Evolutionary conservation across 345 rosid species (phyloP).

Genomic region (Boechera stricta): DNA sequence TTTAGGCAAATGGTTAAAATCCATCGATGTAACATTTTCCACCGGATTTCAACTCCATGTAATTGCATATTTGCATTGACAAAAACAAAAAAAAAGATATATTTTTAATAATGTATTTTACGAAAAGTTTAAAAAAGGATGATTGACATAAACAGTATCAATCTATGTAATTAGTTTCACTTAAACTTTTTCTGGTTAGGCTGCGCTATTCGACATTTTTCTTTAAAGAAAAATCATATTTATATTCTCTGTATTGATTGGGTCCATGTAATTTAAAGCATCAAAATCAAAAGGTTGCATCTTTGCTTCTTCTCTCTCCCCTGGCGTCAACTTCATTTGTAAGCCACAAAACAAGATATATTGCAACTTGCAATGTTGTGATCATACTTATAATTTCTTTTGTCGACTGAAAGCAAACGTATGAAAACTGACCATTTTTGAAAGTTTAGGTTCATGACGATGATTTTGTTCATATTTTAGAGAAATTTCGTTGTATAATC

Average conservation of each 20-base stretch:
- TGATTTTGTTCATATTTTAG: not conserved
- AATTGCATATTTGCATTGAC: too few species aligned
- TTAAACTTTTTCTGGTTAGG: not conserved
- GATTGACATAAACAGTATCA: too few species aligned
- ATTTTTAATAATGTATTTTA: too few species aligned
- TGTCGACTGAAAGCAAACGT: not conserved
- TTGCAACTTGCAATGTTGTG: slow-evolving; percentile 25
- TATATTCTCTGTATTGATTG: not conserved
- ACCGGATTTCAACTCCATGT: too few species aligned
- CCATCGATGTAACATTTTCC: fast-evolving
- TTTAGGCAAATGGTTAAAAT: too few species aligned
- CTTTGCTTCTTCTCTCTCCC: not conserved
- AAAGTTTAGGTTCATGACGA: not conserved
- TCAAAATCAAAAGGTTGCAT: slow-evolving; percentile 13
- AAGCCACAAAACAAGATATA: slow-evolving; percentile 31
- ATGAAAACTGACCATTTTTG: not conserved
- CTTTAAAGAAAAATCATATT: not conserved
- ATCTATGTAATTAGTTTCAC: not conserved
- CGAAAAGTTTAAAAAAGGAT: too few species aligned
- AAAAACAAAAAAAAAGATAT: too few species aligned
- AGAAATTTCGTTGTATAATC: too few species aligned
- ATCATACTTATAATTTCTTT: slow-evolving; percentile 10
- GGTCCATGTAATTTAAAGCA: slow-evolving; percentile 11
- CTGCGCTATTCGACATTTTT: not conserved
- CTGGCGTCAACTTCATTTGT: slow-evolving; percentile 20